A percentile compares a stretch with the other conserved stretches of the same genome.
phyloP scores from a whole-genome alignment of 495 filamentous ascomycete genomes.

The Penicillium turbatum region DNA sequence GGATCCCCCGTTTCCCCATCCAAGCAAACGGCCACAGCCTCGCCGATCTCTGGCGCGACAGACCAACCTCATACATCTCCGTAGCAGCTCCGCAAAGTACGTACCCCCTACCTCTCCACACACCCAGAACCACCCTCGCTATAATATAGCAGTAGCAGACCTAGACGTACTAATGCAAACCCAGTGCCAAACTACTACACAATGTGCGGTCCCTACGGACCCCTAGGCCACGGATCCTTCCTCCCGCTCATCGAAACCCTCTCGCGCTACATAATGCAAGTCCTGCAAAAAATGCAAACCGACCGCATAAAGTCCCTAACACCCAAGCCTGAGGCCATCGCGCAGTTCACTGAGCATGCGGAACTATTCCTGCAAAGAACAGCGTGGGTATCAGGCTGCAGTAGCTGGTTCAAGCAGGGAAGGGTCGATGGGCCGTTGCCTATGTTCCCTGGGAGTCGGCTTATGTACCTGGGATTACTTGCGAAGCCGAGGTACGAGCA shows the following conservation, averaged over 20 bases:
- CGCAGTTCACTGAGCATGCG: neutral
- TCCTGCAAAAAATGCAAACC: conserved; percentile 43
- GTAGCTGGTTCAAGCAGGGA: conserved; percentile 50
- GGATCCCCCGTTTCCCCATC: too few species aligned
- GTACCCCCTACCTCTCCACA: too few species aligned
- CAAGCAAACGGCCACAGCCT: too few species aligned
- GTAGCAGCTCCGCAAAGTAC: too few species aligned
- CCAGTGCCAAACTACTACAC: too few species aligned
- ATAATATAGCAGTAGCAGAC: too few species aligned
- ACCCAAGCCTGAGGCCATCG: conserved; percentile 17
- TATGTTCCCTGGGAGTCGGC: conserved; percentile 48
- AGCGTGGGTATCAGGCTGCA: conserved; percentile 39
- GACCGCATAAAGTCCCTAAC: conserved; percentile 39
- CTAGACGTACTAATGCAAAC: too few species aligned
- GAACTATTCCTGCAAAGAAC: conserved; percentile 28
- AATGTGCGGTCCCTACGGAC: conserved; percentile 25
- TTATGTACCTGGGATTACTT: conserved; percentile 36
- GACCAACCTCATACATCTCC: too few species aligned
- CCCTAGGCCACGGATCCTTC: conserved; percentile 33
- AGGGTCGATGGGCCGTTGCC: conserved; percentile 42
- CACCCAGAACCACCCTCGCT: too few species aligned
- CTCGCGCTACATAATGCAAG: conserved; percentile 40
- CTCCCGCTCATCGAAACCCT: conserved; percentile 46
- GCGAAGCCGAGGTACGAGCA: conserved; percentile 31
- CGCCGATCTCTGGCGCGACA: too few species aligned